Base-by-base conservation (phyloP, 2,329 filamentous ascomycete species). In the Phyllosticta capitalensis region DNA sequence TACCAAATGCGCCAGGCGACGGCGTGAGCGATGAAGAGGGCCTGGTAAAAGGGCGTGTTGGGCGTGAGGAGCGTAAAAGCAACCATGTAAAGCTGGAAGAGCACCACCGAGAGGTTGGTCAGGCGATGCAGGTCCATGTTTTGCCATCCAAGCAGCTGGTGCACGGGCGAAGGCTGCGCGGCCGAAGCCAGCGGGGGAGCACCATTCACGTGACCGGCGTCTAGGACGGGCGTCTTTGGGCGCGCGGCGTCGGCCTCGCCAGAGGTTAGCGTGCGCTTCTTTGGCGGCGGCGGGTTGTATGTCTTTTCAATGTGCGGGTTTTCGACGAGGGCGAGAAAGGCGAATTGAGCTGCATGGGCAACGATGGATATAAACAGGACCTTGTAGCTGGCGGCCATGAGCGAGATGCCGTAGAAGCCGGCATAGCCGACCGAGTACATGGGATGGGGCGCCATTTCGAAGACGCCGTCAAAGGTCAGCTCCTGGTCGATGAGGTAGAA, bases 391-490 rank as follows among this genome's bases (percentile, higher is more conserved):
- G 92, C 92, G 53, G 91, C 92, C 87, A 99, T 95, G 78, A 96
- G 87, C 62, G 92, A 96, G 70, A 97, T 96, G 66, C 94, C 94
- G 72, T 99, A 99, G 78, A 95, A 99, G 53, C 94, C 94, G 56
- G 90, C 91, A 74, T 99, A 99, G 48, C 94, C 94, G 68, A 97
- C 92, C 59, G 92, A 96, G 76, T 97, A 97, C 92, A 97, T 97
- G 64, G 92, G 92, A 72, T 97, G 94, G 30, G 94, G 94, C 20
- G 94, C 94, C 87, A 99, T 95, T 76, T 99, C 94, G 72, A 97
- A 99, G 63, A 99, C 94, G 60, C 94, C 94, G 71, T 99, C 94
- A 73, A 99, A 99, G 55, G 92, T 97, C 72, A 99, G 80, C 70
- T 96, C 90, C 76, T 97, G 92, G 75, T 99, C 94, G 72, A 99